Evolutionary conservation across 2,329 filamentous ascomycete genomes (phyloP).

Genomic region (Macroventuria anomochaeta): DNA sequence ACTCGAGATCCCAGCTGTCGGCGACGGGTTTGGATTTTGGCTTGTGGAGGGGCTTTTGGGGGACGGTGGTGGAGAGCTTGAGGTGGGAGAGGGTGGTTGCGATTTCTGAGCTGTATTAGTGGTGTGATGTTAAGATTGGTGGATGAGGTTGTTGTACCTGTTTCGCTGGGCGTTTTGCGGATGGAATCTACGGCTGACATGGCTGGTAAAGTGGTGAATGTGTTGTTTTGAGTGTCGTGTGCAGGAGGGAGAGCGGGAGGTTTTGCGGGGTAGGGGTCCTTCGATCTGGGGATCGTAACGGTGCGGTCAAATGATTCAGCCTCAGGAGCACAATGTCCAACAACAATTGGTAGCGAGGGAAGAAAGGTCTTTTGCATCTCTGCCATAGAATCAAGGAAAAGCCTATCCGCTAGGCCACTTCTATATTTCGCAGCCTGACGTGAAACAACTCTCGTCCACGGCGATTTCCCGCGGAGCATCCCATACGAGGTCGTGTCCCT

Average conservation of each 20-base stretch:
- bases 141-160: slow-evolving; percentile 10
- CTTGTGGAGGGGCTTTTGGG: slow-evolving; percentile 40
- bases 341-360: background rate
- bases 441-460: slow-evolving; percentile 10
- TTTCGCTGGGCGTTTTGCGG: slow-evolving; percentile 29
- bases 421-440: background rate
- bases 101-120: slow-evolving; percentile 40
- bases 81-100: slow-evolving; percentile 47
- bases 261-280: slow-evolving; percentile 17
- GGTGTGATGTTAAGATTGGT: background rate
- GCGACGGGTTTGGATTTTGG: slow-evolving; percentile 55
- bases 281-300: slow-evolving; percentile 13
- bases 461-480: slow-evolving; percentile 11
- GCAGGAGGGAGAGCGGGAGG: background rate
- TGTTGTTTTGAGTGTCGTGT: background rate
- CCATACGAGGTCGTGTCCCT: slow-evolving; percentile 7
- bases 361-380: slow-evolving; percentile 6
- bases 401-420: slow-evolving; percentile 2
- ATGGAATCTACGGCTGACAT: slow-evolving; percentile 21
- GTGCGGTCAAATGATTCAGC: background rate
- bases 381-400: background rate
- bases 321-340: background rate
- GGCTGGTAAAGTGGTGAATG: background rate
- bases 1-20: slow-evolving; percentile 82
- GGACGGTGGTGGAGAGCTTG: slow-evolving; percentile 43